A percentile compares a stretch with the other conserved stretches of the same genome.
These are phyloP conservation scores for Gynochthodes officinalis DNA, from an alignment of 257 asterid species.

Conservation along the genomic window DNA sequence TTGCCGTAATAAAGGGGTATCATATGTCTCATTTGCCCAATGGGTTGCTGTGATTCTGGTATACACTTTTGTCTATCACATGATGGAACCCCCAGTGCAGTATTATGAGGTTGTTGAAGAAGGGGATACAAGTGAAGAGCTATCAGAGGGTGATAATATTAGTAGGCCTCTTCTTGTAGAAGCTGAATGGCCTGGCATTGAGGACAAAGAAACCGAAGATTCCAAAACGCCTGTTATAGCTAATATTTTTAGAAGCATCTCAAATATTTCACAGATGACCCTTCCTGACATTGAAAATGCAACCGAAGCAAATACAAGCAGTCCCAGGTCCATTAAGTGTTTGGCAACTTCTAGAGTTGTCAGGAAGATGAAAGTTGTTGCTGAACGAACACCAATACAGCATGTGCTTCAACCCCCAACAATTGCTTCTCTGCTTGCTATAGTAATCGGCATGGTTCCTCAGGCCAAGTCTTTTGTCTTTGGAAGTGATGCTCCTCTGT, in stretches of 20 bases:
- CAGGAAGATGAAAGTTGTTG: constrained; percentile 32
- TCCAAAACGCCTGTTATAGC: constrained; percentile 36
- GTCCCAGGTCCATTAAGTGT: constrained; percentile 21
- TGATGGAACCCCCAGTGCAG: constrained; percentile 45
- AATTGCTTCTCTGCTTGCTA: constrained; percentile 37
- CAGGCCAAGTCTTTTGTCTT: constrained; percentile 30
- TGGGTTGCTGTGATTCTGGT: constrained; percentile 40
- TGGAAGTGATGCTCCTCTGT: constrained; percentile 33
- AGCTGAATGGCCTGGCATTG: constrained; percentile 45
- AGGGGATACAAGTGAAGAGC: constrained; percentile 15
- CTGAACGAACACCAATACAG: constrained; percentile 35
- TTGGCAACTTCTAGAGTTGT: constrained; percentile 30
- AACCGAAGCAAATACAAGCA: constrained; percentile 1
- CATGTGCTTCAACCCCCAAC: constrained; percentile 45
- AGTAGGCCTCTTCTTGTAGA: constrained; percentile 33
- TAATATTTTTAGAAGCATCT: constrained; percentile 15
- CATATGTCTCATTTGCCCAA: constrained; percentile 43
- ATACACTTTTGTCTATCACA: constrained; percentile 37
- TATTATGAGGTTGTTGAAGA: constrained; percentile 30
- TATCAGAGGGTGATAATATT: not conserved
- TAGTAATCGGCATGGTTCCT: constrained; percentile 35
- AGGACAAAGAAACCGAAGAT: constrained; percentile 32
- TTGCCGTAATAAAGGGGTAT: constrained; percentile 32
- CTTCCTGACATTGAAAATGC: constrained; percentile 17
- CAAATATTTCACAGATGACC: constrained; percentile 6